Conservation (phyloP, 192 early-diverging fungal genomes). For the Dispira parvispora region DNA sequence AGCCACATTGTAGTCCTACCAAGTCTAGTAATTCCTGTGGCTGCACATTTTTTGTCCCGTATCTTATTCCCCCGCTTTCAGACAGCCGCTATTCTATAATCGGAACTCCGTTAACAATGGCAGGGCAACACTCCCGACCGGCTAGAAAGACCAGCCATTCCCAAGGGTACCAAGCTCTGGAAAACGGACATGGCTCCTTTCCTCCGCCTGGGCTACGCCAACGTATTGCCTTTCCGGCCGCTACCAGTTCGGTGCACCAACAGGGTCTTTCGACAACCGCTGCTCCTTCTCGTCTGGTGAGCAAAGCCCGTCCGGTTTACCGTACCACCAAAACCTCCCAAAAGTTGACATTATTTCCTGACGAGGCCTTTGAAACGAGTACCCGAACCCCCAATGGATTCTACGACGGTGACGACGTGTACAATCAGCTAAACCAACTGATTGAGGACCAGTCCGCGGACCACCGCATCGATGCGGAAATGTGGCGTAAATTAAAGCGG, state of each 20-base stretch:
- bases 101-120: no score
- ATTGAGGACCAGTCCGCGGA: slow-evolving; percentile 19
- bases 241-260: neutral
- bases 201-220: neutral
- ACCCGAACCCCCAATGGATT: slow-evolving; percentile 14
- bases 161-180: neutral
- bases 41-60: no score
- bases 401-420: slow-evolving; percentile 30
- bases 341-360: slow-evolving; percentile 80
- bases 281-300: neutral
- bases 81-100: no score
- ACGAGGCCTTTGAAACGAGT: slow-evolving; percentile 36
- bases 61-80: no score
- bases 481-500: slow-evolving; percentile 55
- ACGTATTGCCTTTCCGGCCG: neutral
- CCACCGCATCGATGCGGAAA: slow-evolving; percentile 46
- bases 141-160: no score
- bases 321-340: slow-evolving; percentile 87
- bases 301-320: slow-evolving; percentile 47
- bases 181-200: neutral
- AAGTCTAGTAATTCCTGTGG: no score
- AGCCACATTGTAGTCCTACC: no score
- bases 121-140: no score
- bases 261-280: neutral
- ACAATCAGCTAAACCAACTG: slow-evolving; percentile 56